phyloP scores from a whole-genome alignment of 2,329 filamentous ascomycete genomes.

The Mariannaea sp. region DNA sequence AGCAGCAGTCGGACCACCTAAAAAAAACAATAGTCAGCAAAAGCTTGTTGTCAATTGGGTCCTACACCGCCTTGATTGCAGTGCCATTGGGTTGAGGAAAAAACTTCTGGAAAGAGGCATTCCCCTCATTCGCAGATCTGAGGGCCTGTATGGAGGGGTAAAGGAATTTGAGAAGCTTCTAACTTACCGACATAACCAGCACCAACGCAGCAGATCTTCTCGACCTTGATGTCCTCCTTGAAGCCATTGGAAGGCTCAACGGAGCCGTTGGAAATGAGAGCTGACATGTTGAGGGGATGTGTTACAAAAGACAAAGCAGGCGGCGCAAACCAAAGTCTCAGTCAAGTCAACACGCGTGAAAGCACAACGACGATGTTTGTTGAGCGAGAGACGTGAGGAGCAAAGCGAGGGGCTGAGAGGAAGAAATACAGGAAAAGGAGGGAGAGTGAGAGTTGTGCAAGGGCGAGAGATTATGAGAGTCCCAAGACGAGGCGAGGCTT shows the following conservation, averaged over 20 bases:
- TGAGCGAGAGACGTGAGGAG: slow-evolving; percentile 15
- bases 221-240: slow-evolving; percentile 45
- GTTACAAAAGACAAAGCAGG: slow-evolving; percentile 19
- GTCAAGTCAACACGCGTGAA: slow-evolving; percentile 30
- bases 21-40: slow-evolving; percentile 19
- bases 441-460: slow-evolving; percentile 13
- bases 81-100: not conserved
- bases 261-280: slow-evolving; percentile 42
- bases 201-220: slow-evolving; percentile 73
- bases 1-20: slow-evolving; percentile 75
- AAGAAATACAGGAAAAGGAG: slow-evolving; percentile 17
- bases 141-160: not conserved
- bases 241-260: slow-evolving; percentile 39
- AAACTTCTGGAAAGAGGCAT: not conserved
- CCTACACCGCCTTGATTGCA: slow-evolving; percentile 17
- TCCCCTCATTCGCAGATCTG: not conserved
- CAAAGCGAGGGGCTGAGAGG: slow-evolving; percentile 6
- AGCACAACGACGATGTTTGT: slow-evolving; percentile 23
- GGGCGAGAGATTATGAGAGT: slow-evolving; percentile 14
- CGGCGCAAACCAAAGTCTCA: slow-evolving; percentile 31
- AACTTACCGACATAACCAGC: slow-evolving; percentile 75
- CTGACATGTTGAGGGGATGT: slow-evolving; percentile 29
- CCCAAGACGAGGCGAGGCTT: slow-evolving; percentile 11
- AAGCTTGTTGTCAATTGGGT: slow-evolving; percentile 17
- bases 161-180: not conserved